Evolutionary conservation across 495 filamentous ascomycete species (phyloP).

Genomic region (Neurospora sp.): DNA sequence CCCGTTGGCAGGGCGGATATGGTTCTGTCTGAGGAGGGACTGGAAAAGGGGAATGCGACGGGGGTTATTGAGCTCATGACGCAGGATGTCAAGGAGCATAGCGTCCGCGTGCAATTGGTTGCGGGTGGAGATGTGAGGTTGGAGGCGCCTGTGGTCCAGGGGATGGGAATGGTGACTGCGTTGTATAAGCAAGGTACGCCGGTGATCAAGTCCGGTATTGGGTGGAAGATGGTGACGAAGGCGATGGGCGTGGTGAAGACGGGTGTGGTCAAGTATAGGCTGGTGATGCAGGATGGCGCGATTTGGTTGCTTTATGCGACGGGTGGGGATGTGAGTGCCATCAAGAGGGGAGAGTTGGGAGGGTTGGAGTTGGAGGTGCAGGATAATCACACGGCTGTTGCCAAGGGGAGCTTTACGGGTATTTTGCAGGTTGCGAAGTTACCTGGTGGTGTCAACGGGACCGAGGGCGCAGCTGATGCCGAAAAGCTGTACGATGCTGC

Average conservation of each 20-base stretch:
- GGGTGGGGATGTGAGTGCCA: slow-evolving; percentile 20
- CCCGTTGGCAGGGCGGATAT: slow-evolving; percentile 76
- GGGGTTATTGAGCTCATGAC: slow-evolving; percentile 38
- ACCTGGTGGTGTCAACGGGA: slow-evolving; percentile 31
- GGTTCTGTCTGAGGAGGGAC: slow-evolving; percentile 66
- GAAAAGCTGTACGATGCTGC: slow-evolving; percentile 65
- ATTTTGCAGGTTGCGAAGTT: slow-evolving; percentile 74
- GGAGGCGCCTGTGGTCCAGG: slow-evolving; percentile 78
- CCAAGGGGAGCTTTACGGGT: slow-evolving; percentile 46
- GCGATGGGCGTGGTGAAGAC: slow-evolving; percentile 42
- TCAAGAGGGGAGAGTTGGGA: neutral
- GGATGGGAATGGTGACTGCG: slow-evolving; percentile 79
- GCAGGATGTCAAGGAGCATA: slow-evolving; percentile 56
- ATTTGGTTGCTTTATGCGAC: slow-evolving; percentile 73
- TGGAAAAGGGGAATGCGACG: slow-evolving; percentile 41
- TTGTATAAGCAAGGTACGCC: slow-evolving; percentile 64
- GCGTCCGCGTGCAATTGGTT: slow-evolving; percentile 59
- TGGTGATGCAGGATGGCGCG: slow-evolving; percentile 59
- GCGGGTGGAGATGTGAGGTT: slow-evolving; percentile 44
- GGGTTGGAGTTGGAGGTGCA: slow-evolving; percentile 34
- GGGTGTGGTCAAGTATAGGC: slow-evolving; percentile 69
- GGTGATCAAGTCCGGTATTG: slow-evolving; percentile 60
- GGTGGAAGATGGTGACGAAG: slow-evolving; percentile 59
- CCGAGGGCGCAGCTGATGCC: neutral
- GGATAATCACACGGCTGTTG: slow-evolving; percentile 34